Evolutionary conservation across 306 rosid species (phyloP).

Genomic region (Gynostemma pentaphyllum): DNA sequence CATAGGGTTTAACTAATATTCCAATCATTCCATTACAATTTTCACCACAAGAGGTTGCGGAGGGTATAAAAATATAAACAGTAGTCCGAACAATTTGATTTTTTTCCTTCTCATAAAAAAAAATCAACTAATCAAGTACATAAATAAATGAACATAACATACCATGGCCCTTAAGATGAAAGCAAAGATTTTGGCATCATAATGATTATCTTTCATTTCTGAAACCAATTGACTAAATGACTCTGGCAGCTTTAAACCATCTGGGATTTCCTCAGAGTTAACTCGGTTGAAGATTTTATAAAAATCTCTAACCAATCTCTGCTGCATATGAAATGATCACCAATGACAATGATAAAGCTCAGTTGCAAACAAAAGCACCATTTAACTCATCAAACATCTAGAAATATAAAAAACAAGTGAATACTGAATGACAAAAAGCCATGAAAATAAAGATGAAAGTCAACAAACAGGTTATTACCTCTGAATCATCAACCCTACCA

Average conservation of each 20-base stretch:
- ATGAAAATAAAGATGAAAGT: neutral
- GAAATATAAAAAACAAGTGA: neutral
- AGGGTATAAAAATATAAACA: neutral
- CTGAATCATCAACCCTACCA: conserved; percentile 81
- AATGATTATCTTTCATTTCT: conserved; percentile 69
- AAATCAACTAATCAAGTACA: neutral
- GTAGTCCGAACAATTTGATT: neutral
- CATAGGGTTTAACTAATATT: neutral
- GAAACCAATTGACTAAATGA: conserved; percentile 77
- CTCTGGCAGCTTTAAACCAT: conserved; percentile 60
- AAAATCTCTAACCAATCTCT: conserved; percentile 75
- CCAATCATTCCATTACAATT: neutral
- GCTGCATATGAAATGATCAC: conserved; percentile 33
- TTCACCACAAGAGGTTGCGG: neutral
- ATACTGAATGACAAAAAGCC: neutral
- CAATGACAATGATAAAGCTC: neutral
- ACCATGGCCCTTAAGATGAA: conserved; percentile 83
- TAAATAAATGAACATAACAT: conserved; percentile 10
- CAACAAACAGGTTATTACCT: conserved; percentile 39
- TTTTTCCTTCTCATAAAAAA: neutral
- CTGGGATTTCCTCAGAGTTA: conserved; percentile 64
- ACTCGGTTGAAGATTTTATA: conserved; percentile 72
- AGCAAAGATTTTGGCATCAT: conserved; percentile 78
- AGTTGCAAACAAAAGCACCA: neutral
- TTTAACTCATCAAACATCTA: too few relatives aligned